Base-by-base conservation (phyloP, 1,284 basidiomycete genomes). In the Marasmius fiardii region DNA sequence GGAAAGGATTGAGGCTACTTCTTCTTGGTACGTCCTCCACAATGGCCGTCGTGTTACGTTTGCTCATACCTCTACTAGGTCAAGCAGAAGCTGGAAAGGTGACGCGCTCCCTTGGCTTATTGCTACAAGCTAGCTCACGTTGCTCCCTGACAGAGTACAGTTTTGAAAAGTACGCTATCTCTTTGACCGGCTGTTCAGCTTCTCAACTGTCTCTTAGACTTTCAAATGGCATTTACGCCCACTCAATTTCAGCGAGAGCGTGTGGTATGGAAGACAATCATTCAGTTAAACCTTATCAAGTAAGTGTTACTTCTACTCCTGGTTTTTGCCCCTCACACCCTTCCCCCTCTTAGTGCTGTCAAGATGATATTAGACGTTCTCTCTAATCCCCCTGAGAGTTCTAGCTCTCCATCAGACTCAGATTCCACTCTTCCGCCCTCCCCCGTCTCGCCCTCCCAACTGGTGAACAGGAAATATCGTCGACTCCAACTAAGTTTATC, bases 21-120 rank as follows among this genome's bases (percentile, higher is more conserved):
- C 69, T 89, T 4, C 71, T 88, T 43, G 86, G 86, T 83, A 53
- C 61, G 75, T 58, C 47, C n/a, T 16, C 35, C 34, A 51, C 45
- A 50, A 23, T 23, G 53, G 43, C 10, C 18, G 21, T 45, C 20
- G 23, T 50, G 53, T 33, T 10, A 24, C n/a, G n/a, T 47, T 51
- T 37, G 49, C 5, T 51, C 20, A 34, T n/a, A 39, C 35, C 3
- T 16, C 26, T 23, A 28, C 3, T 61, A 86, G 84, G 84, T 31
- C 85, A 87, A 67, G 80, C 83, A 4, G 83, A 86, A 71, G 85
- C 84, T 0, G 85, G 85, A 53, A 88, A 88, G 73, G 76, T 74
- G 35, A 49, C 35, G 18, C 3, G 33, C 20, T 33, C 20, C 3
- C 35, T 26, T 16, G 21, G 12, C 3, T 18, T 1, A 28, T 24